phyloP scores from a whole-genome alignment of 2,329 filamentous ascomycete species.

The Fusarium verticillioides region DNA sequence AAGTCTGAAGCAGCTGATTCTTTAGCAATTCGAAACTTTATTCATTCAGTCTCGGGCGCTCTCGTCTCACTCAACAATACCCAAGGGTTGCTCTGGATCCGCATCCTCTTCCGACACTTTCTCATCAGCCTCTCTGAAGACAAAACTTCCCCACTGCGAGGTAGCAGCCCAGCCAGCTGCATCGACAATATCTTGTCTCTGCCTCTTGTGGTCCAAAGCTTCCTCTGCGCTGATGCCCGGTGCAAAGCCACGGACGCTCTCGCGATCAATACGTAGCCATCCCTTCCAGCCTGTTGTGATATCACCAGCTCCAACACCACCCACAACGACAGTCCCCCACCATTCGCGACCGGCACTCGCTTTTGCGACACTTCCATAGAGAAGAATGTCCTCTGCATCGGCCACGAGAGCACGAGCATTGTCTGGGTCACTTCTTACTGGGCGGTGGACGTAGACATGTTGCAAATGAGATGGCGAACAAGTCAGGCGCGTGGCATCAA shows the following conservation, averaged over 20 bases:
- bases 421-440: constrained; percentile 46
- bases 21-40: background rate
- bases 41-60: background rate
- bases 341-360: constrained; percentile 59
- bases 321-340: constrained; percentile 69
- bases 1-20: background rate
- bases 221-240: constrained; percentile 56
- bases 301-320: constrained; percentile 52
- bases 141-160: constrained; percentile 63
- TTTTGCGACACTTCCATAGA: constrained; percentile 57
- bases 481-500: constrained; percentile 62
- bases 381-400: constrained; percentile 59
- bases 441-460: constrained; percentile 63
- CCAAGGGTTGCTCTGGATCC: background rate
- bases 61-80: background rate
- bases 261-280: constrained; percentile 64
- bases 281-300: constrained; percentile 55
- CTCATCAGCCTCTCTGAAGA: constrained; percentile 48
- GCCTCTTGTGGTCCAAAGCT: constrained; percentile 55
- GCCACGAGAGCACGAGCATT: constrained; percentile 51
- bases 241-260: constrained; percentile 54
- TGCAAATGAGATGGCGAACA: constrained; percentile 54
- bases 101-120: background rate
- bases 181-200: constrained; percentile 55
- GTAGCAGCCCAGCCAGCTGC: constrained; percentile 58